These are phyloP conservation scores for Thraustochytrium striatum DNA, from an alignment of 352 stramenopile species.

Conservation along the genomic window DNA sequence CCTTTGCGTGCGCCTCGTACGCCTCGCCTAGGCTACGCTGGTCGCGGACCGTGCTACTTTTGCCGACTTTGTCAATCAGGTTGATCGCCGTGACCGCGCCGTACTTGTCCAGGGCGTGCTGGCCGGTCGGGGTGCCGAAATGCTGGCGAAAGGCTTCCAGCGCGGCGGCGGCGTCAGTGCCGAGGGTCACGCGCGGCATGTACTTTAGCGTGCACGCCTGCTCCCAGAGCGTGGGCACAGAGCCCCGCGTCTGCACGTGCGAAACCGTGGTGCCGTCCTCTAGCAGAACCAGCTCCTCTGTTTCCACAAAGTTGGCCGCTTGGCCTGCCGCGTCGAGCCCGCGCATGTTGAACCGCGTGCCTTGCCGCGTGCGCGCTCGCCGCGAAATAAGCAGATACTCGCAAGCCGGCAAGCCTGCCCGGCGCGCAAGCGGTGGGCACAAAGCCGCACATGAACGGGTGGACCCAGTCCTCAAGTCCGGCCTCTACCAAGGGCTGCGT, in stretches of 20 bases:
- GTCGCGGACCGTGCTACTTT: conserved; percentile 58
- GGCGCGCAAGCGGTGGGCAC: conserved; percentile 60
- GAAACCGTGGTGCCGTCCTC: conserved; percentile 62
- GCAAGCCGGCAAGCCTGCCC: conserved; percentile 62
- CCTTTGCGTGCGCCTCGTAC: conserved; percentile 64
- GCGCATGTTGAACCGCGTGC: conserved; percentile 83
- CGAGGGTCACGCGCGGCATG: conserved; percentile 75
- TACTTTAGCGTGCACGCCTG: conserved; percentile 85
- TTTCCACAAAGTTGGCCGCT: conserved; percentile 91
- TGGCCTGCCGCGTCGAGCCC: conserved; percentile 81
- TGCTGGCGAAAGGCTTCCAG: conserved; percentile 58
- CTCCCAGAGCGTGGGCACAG: conserved; percentile 88
- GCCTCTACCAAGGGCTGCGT: conserved; percentile 51
- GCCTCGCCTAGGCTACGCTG: conserved; percentile 81
- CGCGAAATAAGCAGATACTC: conserved; percentile 65
- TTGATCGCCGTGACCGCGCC: conserved; percentile 81
- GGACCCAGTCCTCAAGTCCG: conserved; percentile 50
- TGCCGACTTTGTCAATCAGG: conserved; percentile 84
- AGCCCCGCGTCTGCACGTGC: conserved; percentile 88
- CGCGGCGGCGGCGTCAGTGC: conserved; percentile 56
- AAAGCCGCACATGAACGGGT: conserved; percentile 64
- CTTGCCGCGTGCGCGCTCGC: conserved; percentile 70
- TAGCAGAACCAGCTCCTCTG: conserved; percentile 82
- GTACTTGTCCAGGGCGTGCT: conserved; percentile 52
- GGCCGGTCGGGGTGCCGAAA: background rate